A percentile compares a stretch with the other conserved stretches of the same genome.
These are phyloP conservation scores for Fusarium cyanostomum DNA, from an alignment of 2,329 filamentous ascomycete genomes.

Conservation along the genomic window DNA sequence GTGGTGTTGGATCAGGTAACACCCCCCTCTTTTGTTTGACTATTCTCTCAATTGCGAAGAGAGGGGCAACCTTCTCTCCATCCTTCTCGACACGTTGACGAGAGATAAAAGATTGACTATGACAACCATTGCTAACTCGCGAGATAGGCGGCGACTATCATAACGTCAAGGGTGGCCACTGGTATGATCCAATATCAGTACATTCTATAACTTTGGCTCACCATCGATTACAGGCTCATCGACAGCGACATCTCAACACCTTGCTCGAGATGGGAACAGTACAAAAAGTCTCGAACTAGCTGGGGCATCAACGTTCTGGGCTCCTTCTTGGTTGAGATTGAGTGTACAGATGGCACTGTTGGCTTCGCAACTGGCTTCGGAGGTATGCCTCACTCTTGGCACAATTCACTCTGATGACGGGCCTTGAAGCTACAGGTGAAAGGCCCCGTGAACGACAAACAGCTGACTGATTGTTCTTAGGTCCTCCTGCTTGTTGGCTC, in stretches of 20 bases:
- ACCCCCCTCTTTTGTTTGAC: background rate
- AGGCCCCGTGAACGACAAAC: background rate
- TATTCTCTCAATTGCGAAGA: background rate
- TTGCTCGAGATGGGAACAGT: constrained; percentile 89
- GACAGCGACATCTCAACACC: constrained; percentile 93
- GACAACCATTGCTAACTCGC: constrained; percentile 3
- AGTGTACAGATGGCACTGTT: constrained; percentile 89
- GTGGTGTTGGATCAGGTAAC: constrained; percentile 47
- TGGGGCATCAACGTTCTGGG: constrained; percentile 97
- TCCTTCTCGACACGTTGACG: background rate
- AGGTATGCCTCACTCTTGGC: constrained; percentile 55
- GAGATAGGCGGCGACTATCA: constrained; percentile 81
- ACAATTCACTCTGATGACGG: background rate
- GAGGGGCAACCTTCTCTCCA: background rate
- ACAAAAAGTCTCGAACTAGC: constrained; percentile 85
- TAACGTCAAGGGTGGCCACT: constrained; percentile 82
- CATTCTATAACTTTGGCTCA: constrained; percentile 4
- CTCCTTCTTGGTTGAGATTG: constrained; percentile 90
- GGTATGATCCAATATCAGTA: constrained; percentile 53
- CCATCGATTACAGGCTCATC: constrained; percentile 74
- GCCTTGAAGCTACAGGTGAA: background rate
- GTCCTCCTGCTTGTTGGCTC: constrained; percentile 92
- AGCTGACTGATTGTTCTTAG: constrained; percentile 47
- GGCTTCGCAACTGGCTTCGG: constrained; percentile 95
- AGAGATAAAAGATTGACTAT: background rate